Conservation (phyloP, 768 basidiomycete species). For the Amyloporia xantha region DNA sequence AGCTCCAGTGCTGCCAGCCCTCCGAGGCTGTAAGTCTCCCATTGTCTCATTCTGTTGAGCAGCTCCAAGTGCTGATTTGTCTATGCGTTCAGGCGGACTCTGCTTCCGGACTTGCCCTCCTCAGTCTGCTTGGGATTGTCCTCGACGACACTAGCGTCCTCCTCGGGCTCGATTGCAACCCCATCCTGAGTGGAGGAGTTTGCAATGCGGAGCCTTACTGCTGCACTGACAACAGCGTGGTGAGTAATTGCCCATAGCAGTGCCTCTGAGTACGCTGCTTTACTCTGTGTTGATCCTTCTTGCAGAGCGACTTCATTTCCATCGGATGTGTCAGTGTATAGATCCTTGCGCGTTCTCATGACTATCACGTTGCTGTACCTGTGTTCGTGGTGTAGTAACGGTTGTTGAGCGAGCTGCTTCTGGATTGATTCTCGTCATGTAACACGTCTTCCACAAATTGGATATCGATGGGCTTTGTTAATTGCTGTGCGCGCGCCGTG, state of each 20-base stretch:
- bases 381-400: too few species aligned
- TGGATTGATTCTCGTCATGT: too few species aligned
- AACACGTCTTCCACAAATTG: too few species aligned
- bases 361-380: too few species aligned
- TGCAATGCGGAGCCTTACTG: constrained; percentile 10
- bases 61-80: background rate
- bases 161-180: constrained; percentile 11
- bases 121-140: constrained; percentile 13
- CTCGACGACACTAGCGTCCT: constrained; percentile 8
- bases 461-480: too few species aligned
- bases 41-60: background rate
- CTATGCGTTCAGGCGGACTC: constrained; percentile 4
- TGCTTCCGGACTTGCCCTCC: background rate
- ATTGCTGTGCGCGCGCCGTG: too few species aligned
- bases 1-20: constrained; percentile 6
- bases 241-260: background rate
- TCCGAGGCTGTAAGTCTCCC: constrained; percentile 3
- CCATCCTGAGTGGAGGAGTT: constrained; percentile 9
- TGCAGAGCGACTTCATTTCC: constrained; percentile 11
- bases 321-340: constrained; percentile 16
- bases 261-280: background rate
- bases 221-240: constrained; percentile 13
- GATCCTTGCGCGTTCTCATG: too few species aligned
- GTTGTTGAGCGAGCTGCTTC: too few species aligned
- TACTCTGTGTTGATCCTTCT: too few species aligned